These are phyloP conservation scores for Leccinum longicurvipes DNA, from an alignment of 768 basidiomycete species.

Conservation along the genomic window DNA sequence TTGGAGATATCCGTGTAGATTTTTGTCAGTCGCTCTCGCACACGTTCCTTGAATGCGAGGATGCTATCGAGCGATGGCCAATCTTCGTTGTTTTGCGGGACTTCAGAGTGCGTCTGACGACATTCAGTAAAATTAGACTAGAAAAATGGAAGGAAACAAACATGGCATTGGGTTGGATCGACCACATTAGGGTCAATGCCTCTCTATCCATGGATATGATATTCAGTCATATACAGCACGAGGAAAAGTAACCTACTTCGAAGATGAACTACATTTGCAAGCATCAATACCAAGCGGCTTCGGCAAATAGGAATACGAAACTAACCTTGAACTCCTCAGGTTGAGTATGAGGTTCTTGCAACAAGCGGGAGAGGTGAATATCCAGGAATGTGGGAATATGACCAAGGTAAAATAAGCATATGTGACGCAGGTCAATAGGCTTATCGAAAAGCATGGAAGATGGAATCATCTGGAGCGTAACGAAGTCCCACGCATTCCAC, in stretches of 20 bases:
- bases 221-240: constrained; percentile 1
- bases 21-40: constrained; percentile 64
- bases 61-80: constrained; percentile 81
- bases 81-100: constrained; percentile 74
- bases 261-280: constrained; percentile 56
- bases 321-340: constrained; percentile 75
- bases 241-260: constrained; percentile 46
- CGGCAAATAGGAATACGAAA: constrained; percentile 6
- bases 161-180: constrained; percentile 83
- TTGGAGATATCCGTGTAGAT: constrained; percentile 73
- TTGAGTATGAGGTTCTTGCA: constrained; percentile 77
- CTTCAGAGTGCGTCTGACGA: constrained; percentile 79
- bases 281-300: constrained; percentile 2
- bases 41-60: constrained; percentile 72
- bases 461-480: constrained; percentile 85
- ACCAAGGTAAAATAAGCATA: constrained; percentile 95
- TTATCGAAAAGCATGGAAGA: constrained; percentile 81
- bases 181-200: constrained; percentile 97
- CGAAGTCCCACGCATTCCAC: constrained; percentile 88
- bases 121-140: background rate
- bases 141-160: constrained; percentile 34
- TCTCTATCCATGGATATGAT: constrained; percentile 46
- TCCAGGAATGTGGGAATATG: constrained; percentile 94
- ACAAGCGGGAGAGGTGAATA: constrained; percentile 75
- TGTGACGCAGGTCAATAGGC: constrained; percentile 92